A percentile compares a stretch with the other conserved stretches of the same genome.
Conservation (phyloP, 2,329 filamentous ascomycete genomes). For the Neurospora crassa region DNA sequence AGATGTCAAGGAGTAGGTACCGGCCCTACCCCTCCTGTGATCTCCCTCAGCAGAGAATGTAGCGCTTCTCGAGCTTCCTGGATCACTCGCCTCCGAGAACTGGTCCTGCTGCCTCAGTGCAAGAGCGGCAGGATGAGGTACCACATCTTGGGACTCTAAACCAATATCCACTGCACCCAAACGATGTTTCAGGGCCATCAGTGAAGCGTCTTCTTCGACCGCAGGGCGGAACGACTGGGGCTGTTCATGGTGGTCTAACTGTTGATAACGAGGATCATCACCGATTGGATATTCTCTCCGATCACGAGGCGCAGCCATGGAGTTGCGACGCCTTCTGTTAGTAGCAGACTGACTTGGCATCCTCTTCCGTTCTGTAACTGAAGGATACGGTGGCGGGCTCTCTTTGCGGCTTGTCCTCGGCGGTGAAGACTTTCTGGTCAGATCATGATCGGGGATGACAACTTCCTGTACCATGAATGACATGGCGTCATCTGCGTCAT, state of each 20-base stretch:
- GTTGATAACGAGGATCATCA: neutral
- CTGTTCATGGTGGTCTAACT: neutral
- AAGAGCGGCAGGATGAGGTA: neutral
- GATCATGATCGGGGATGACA: constrained; percentile 9
- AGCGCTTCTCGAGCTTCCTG: constrained; percentile 15
- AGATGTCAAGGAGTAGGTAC: constrained; percentile 19
- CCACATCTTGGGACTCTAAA: neutral
- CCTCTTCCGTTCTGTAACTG: constrained; percentile 12
- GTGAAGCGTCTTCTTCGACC: neutral
- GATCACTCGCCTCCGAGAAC: constrained; percentile 10
- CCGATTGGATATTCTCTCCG: neutral
- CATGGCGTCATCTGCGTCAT: constrained; percentile 14
- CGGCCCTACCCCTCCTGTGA: constrained; percentile 8
- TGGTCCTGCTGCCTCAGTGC: constrained; percentile 2
- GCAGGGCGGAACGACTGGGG: neutral
- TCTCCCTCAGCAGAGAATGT: constrained; percentile 12
- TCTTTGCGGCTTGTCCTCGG: constrained; percentile 23
- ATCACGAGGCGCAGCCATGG: constrained; percentile 4
- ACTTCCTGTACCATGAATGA: constrained; percentile 15
- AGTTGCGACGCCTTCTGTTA: constrained; percentile 16
- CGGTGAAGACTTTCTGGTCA: constrained; percentile 12
- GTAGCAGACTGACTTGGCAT: constrained; percentile 21
- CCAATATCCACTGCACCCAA: neutral
- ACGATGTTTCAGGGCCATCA: neutral
- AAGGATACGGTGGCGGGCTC: constrained; percentile 21